A percentile compares a stretch with the other conserved stretches of the same genome.
Evolutionary conservation across 2,329 filamentous ascomycete genomes (phyloP).

Genomic region (Erysiphe pulchra): DNA sequence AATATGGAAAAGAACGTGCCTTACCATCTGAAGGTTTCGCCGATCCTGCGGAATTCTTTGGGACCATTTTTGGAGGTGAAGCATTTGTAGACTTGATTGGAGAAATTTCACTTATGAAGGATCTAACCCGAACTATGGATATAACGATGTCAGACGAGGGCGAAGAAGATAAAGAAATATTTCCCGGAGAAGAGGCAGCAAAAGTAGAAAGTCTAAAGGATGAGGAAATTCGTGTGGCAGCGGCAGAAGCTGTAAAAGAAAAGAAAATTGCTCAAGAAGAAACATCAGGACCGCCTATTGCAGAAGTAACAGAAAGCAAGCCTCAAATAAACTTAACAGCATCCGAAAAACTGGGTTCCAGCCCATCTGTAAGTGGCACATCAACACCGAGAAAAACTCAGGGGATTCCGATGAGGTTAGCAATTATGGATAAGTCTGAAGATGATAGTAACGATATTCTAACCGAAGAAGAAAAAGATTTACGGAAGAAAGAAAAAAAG

Average conservation of each 20-base stretch:
- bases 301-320: slow-evolving; percentile 3
- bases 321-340: slow-evolving; percentile 4
- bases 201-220: slow-evolving; percentile 24
- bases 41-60: slow-evolving; percentile 94
- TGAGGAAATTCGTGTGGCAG: slow-evolving; percentile 9
- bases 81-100: slow-evolving; percentile 92
- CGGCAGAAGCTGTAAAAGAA: not conserved
- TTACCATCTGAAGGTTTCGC: slow-evolving; percentile 80
- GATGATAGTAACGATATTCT: slow-evolving; percentile 44
- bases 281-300: not conserved
- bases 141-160: slow-evolving; percentile 73
- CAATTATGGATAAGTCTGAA: slow-evolving; percentile 70
- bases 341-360: slow-evolving; percentile 8
- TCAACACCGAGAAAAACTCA: slow-evolving; percentile 16
- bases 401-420: slow-evolving; percentile 49
- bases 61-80: slow-evolving; percentile 92
- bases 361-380: slow-evolving; percentile 15
- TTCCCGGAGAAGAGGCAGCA: slow-evolving; percentile 30
- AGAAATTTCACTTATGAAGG: slow-evolving; percentile 96
- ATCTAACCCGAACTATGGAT: slow-evolving; percentile 93
- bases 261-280: not conserved
- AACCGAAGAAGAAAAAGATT: slow-evolving; percentile 47
- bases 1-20: slow-evolving; percentile 85
- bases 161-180: slow-evolving; percentile 29
- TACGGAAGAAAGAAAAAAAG: slow-evolving; percentile 67